Percentiles rank a stretch among this genome's conserved stretches.
These are phyloP conservation scores for Vachellia collinsii DNA, from an alignment of 306 rosid species.

Conservation along the genomic window DNA sequence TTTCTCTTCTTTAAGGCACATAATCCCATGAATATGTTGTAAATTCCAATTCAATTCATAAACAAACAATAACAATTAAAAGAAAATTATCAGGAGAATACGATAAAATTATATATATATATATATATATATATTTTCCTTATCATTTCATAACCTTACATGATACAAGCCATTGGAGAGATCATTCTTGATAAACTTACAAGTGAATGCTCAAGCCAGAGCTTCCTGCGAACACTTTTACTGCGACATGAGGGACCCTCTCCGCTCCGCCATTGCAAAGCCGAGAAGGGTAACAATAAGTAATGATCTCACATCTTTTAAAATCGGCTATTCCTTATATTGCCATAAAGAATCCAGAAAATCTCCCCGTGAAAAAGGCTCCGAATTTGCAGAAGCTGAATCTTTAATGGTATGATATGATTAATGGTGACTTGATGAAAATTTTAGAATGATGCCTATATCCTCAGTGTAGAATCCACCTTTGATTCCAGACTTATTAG, in stretches of 20 bases:
- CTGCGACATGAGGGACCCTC: neutral
- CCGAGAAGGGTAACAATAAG: slow-evolving; percentile 9
- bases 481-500: slow-evolving; percentile 12
- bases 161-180: neutral
- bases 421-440: neutral
- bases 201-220: neutral
- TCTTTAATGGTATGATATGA: slow-evolving; percentile 21
- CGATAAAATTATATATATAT: neutral
- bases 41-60: neutral
- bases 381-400: slow-evolving; percentile 2
- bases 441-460: slow-evolving; percentile 29
- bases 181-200: neutral
- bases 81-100: neutral
- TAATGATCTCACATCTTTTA: neutral
- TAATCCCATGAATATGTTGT: neutral
- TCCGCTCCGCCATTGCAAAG: neutral
- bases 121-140: neutral
- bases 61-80: neutral
- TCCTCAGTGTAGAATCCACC: slow-evolving; percentile 16
- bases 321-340: slow-evolving; percentile 10
- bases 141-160: neutral
- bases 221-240: neutral
- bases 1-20: neutral
- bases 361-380: neutral
- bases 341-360: neutral